phyloP scores from a whole-genome alignment of 164 flowering plant genomes.

The Annona cherimola region DNA sequence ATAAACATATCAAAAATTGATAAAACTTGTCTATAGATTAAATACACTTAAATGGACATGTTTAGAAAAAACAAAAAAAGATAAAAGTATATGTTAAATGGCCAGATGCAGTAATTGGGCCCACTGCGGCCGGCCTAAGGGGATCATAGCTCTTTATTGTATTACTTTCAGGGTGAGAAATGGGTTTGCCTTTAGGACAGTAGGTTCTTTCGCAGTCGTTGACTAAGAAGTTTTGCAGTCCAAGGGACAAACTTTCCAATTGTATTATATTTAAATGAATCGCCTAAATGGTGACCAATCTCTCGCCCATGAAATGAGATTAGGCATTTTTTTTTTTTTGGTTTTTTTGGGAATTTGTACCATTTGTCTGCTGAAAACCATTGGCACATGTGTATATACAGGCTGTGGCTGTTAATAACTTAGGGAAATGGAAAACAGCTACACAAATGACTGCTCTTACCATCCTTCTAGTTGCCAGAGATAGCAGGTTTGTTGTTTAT shows the following conservation, averaged over 20 bases:
- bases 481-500: constrained; percentile 48
- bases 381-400: constrained; percentile 15
- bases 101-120: background rate
- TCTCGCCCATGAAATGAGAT: no score
- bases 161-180: no score
- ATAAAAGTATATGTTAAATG: no score
- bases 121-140: no score
- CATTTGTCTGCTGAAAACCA: background rate
- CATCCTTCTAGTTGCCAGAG: constrained; percentile 75
- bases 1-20: no score
- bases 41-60: background rate
- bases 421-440: constrained; percentile 98
- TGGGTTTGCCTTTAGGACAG: background rate
- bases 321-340: background rate
- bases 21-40: no score
- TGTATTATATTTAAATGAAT: no score
- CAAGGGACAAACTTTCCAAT: background rate
- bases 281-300: no score
- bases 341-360: background rate
- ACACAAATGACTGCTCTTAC: constrained; percentile 91
- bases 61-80: background rate
- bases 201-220: background rate
- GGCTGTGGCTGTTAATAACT: constrained; percentile 97
- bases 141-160: no score
- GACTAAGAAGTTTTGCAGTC: background rate